Base-by-base conservation (phyloP, 768 basidiomycete genomes). In the Erythrobasidium yunnanense region DNA sequence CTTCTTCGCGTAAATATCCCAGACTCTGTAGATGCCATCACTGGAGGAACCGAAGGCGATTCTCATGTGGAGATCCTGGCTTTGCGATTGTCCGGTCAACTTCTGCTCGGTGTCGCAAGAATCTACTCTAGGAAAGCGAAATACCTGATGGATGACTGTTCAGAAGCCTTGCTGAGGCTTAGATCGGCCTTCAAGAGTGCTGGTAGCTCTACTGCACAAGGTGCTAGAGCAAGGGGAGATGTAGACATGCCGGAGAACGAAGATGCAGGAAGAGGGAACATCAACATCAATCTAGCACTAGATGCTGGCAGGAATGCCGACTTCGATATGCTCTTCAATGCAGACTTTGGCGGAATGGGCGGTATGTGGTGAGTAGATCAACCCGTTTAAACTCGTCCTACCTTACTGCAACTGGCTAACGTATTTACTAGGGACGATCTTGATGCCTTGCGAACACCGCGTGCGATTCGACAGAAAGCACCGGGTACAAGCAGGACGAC, bases 101-200 rank as follows among this genome's bases (percentile, higher is more conserved):
- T 99, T 51, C 83, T 99, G 60, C 83, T 99, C 46, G 95, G 95
- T 71, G 93, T 99, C 50, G 90, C 93, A 58, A 83, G 95, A 63
- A 97, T 99, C 73, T 99, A 99, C 77, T 91, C 90, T 73, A 82
- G 93, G 47, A 99, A 99, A 76, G 91, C 92, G 18, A 95, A 96
- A 74, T 99, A 99, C 76, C 82, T 99, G 2, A 78, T 96, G 69
- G 95, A 99, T 73, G 95, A 99, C 74, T 96, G 93, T 74, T 95
- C 95, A 68, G 92, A 97, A 75, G 90, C 91, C 0, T 77, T 95
- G 46, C 78, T 93, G 32, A 90, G 90, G 76, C 92, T 96, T 34
- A 92, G 91, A 76, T 87, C 93, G 87, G 91, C 88, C 2, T 96
- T 97, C 77, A 86, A 91, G 58, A 90, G 91, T 18, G 93, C 90